Conservation (phyloP, 1,139 yeast genomes). For the Candida sp. region DNA sequence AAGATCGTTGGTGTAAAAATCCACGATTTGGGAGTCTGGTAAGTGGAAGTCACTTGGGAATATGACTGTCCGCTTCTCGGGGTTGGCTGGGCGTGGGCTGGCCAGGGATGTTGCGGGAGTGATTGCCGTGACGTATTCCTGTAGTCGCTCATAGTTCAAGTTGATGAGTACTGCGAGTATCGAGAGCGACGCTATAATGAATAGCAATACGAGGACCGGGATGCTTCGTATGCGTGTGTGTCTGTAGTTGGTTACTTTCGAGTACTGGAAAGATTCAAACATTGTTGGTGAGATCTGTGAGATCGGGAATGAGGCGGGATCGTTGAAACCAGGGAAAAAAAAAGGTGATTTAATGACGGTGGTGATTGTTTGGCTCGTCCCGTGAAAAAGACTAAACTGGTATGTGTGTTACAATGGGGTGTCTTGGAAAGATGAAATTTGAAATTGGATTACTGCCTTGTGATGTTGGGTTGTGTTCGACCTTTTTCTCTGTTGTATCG, state of each 20-base stretch:
- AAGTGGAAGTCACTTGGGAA: constrained; percentile 1
- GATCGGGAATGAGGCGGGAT: too few species aligned
- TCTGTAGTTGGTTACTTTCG: background rate
- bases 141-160: background rate
- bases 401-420: too few species aligned
- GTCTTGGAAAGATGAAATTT: too few species aligned
- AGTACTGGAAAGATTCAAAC: background rate
- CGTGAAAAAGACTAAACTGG: too few species aligned
- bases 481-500: too few species aligned
- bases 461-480: too few species aligned
- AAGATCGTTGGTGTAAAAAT: background rate
- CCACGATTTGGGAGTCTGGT: background rate
- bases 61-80: background rate
- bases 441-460: too few species aligned
- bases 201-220: background rate
- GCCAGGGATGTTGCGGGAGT: background rate
- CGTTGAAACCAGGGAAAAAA: too few species aligned
- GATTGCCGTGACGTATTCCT: background rate
- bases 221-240: background rate
- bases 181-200: background rate
- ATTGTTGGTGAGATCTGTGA: background rate
- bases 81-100: background rate
- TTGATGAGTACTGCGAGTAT: background rate
- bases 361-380: too few species aligned
- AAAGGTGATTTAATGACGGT: too few species aligned